Evolutionary conservation across 2,329 filamentous ascomycete genomes (phyloP).

Genomic region (Fusarium agapanthi): DNA sequence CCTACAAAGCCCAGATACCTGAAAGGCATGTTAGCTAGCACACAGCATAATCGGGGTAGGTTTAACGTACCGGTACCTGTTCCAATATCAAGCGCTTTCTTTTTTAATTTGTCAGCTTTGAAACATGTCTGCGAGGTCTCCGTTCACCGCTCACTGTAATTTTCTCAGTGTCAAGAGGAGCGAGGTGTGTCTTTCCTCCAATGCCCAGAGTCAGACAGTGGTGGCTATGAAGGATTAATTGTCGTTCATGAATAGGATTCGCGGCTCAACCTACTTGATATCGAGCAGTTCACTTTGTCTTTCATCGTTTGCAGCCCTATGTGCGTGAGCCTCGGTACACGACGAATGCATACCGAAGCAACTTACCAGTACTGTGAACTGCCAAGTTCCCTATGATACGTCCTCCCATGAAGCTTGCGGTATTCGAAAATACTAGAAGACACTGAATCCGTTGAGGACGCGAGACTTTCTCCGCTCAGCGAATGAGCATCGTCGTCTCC

Average conservation of each 20-base stretch:
- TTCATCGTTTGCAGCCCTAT: conserved; percentile 9
- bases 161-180: conserved; percentile 1
- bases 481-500: not conserved
- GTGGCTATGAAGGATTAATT: not conserved
- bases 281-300: conserved; percentile 9
- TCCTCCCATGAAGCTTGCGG: conserved; percentile 13
- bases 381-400: conserved; percentile 9
- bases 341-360: fast-evolving
- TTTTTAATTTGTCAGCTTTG: not conserved
- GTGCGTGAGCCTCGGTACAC: not conserved
- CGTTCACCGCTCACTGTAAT: not conserved
- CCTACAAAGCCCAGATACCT: conserved; percentile 15
- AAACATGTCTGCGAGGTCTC: not conserved
- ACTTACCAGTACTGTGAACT: conserved; percentile 15
- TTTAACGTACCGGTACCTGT: conserved; percentile 3
- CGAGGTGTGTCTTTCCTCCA: conserved; percentile 7
- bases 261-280: not conserved
- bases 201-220: conserved; percentile 2
- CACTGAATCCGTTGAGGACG: conserved; percentile 4
- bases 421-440: conserved; percentile 14
- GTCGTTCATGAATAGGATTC: fast-evolving
- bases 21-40: not conserved
- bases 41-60: fast-evolving
- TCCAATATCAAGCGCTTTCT: conserved; percentile 15
- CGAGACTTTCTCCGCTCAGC: not conserved